A percentile compares a stretch with the other conserved stretches of the same genome.
Conservation (phyloP, 1,284 basidiomycete genomes). For the Pascua guehoae region DNA sequence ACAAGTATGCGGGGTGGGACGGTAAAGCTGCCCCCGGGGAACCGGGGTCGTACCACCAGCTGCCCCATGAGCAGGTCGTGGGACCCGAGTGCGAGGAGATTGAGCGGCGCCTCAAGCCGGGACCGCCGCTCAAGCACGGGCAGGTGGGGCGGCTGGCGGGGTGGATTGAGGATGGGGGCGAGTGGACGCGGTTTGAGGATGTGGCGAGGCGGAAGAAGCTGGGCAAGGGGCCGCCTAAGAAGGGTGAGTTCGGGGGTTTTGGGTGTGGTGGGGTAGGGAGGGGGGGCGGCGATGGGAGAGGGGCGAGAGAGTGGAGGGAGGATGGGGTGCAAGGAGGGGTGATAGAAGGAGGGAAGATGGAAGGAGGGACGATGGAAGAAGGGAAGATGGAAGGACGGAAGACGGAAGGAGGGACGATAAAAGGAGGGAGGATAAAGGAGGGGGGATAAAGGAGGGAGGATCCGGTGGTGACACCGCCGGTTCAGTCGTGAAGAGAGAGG, state of each 20-base stretch:
- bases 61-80: constrained; percentile 16
- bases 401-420: no score
- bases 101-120: constrained; percentile 21
- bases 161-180: constrained; percentile 36
- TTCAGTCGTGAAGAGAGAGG: no score
- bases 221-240: constrained; percentile 45
- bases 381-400: no score
- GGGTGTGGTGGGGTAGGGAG: no score
- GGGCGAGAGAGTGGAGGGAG: no score
- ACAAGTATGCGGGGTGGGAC: constrained; percentile 33
- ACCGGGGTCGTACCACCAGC: constrained; percentile 5
- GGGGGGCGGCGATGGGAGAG: no score
- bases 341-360: no score
- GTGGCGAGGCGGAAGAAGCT: constrained; percentile 27
- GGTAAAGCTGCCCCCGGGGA: constrained; percentile 5
- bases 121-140: constrained; percentile 11
- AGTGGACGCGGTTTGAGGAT: constrained; percentile 30
- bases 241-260: constrained; percentile 37
- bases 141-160: constrained; percentile 8
- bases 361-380: no score
- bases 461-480: no score
- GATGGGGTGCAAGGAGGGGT: no score
- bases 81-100: constrained; percentile 29
- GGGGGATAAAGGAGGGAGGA: no score
- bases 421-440: no score